phyloP scores from a whole-genome alignment of 331 rosid species.

The Cydonia oblonga region DNA sequence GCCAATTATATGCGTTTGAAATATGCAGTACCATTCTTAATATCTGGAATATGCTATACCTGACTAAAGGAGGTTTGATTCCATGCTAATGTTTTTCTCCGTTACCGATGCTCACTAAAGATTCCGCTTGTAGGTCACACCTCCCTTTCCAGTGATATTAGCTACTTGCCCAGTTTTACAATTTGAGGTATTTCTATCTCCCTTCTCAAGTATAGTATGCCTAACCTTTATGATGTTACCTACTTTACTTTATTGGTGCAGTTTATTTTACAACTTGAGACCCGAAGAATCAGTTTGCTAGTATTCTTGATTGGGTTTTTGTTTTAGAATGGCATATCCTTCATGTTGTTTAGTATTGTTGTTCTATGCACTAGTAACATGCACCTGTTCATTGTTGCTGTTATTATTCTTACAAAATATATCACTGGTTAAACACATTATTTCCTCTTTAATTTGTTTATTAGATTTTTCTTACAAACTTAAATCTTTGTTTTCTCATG shows the following conservation, averaged over 20 bases:
- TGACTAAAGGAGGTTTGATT: background rate
- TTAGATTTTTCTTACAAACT: background rate
- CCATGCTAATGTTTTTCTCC: background rate
- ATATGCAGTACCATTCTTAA: background rate
- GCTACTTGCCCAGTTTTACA: constrained; percentile 73
- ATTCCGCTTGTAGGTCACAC: constrained; percentile 67
- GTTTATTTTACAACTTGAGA: background rate
- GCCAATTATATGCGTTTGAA: background rate
- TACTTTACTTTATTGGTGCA: background rate
- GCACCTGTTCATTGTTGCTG: constrained; percentile 6
- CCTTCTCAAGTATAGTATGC: background rate
- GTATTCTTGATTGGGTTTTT: background rate
- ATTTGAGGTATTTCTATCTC: constrained; percentile 54
- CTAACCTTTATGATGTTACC: background rate
- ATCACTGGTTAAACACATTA: background rate
- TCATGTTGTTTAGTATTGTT: background rate
- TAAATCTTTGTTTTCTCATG: background rate
- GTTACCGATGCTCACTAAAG: constrained; percentile 13
- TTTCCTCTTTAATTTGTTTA: background rate
- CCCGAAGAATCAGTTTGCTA: background rate
- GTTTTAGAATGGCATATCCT: background rate
- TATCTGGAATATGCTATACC: background rate
- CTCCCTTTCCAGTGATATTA: constrained; percentile 64
- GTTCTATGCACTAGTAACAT: background rate
- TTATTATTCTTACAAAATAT: background rate